phyloP scores from a whole-genome alignment of 179 eudicot species.

The Spergularia azorica region DNA sequence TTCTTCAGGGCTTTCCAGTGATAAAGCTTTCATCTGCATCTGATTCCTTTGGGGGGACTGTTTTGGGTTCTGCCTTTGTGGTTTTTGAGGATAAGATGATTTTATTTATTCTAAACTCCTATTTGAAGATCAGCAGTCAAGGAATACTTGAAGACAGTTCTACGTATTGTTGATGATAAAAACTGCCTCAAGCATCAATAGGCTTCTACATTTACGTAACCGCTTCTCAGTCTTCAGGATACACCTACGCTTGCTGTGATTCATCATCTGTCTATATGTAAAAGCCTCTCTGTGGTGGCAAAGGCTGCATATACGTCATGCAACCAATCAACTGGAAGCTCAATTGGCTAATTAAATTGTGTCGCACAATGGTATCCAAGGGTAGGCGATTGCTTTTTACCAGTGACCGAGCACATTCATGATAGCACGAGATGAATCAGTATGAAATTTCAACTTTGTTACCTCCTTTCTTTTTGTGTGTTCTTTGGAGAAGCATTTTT shows the following conservation, averaged over 20 bases:
- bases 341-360: too few relatives aligned
- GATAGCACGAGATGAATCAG: background rate
- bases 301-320: background rate
- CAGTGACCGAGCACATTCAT: too few relatives aligned
- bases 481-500: background rate
- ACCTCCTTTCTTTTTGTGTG: background rate
- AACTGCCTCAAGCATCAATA: constrained; percentile 3
- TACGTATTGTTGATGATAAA: constrained; percentile 7
- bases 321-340: too few relatives aligned
- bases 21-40: background rate
- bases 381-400: too few relatives aligned
- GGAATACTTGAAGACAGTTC: background rate
- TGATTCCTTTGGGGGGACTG: background rate
- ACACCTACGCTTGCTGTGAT: background rate
- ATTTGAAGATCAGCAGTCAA: background rate
- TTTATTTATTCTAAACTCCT: background rate
- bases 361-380: background rate
- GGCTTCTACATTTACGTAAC: background rate
- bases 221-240: constrained; percentile 16
- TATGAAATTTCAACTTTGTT: background rate
- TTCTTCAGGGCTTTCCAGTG: background rate
- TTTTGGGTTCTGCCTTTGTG: constrained; percentile 8
- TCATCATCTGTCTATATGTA: background rate
- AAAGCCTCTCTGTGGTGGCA: background rate
- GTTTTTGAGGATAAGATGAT: constrained; percentile 11